Evolutionary conservation across 805 yeast genomes (phyloP).

Genomic region (Teunomyces gatunensis): DNA sequence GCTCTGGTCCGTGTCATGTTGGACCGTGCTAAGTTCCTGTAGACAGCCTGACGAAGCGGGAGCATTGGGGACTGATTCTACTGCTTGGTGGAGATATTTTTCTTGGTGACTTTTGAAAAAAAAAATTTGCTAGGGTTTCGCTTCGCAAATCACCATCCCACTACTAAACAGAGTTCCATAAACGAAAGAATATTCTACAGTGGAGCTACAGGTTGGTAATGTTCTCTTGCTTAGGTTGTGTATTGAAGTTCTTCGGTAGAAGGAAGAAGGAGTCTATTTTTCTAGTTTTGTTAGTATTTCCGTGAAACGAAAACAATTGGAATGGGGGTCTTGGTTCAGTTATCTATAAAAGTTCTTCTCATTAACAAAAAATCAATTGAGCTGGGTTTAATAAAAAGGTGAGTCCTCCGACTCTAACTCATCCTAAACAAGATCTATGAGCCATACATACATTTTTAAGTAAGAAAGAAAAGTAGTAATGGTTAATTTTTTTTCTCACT

Average conservation of each 20-base stretch:
- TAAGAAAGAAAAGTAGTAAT: background rate
- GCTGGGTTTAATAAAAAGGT: slow-evolving; percentile 37
- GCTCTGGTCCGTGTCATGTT: slow-evolving; percentile 8
- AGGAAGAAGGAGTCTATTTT: background rate
- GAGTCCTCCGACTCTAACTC: slow-evolving; percentile 42
- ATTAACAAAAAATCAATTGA: slow-evolving; percentile 43
- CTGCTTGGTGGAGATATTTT: slow-evolving; percentile 1
- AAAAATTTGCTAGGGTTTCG: background rate
- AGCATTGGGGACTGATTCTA: slow-evolving; percentile 12
- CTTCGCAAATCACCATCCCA: background rate
- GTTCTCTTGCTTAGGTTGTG: background rate
- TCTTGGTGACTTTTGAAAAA: background rate
- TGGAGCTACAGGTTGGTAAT: background rate
- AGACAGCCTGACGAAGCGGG: slow-evolving; percentile 15
- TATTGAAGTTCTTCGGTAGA: background rate
- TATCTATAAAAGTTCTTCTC: slow-evolving; percentile 31
- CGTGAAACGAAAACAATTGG: background rate
- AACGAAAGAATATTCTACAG: background rate
- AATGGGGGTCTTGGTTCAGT: slow-evolving; percentile 14
- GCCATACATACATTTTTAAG: slow-evolving; percentile 8
- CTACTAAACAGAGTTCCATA: too few relatives aligned
- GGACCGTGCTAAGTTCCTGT: slow-evolving; percentile 11
- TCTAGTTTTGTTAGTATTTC: background rate
- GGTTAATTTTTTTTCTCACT: background rate
- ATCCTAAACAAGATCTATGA: slow-evolving; percentile 19